These are phyloP conservation scores for Lactifluus subvellereus DNA, from an alignment of 768 basidiomycete species.

Conservation along the genomic window DNA sequence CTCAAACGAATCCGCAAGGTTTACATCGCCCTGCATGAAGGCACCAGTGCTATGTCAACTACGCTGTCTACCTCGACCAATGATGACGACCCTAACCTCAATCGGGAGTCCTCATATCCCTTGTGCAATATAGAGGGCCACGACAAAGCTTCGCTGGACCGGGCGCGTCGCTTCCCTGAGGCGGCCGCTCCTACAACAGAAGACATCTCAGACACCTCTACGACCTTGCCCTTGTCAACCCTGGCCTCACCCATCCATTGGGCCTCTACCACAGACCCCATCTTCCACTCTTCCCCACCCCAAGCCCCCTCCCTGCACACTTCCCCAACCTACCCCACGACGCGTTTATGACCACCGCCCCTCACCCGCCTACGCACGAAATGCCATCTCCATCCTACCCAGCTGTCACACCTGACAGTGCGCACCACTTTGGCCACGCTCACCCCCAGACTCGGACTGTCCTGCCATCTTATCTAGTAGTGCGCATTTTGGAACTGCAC, in stretches of 20 bases:
- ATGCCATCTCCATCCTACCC: neutral
- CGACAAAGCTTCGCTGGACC: neutral
- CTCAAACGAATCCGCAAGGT: conserved; percentile 1
- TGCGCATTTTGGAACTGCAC: neutral
- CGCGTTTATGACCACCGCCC: neutral
- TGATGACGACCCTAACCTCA: neutral
- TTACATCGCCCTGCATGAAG: conserved; percentile 1
- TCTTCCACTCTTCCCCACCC: neutral
- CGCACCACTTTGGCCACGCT: neutral
- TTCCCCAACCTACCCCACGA: neutral
- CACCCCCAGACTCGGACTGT: neutral
- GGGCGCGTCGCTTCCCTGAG: neutral
- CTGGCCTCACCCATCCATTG: neutral
- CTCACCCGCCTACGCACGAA: neutral
- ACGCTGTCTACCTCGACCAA: neutral
- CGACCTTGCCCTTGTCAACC: neutral
- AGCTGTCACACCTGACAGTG: too few species aligned
- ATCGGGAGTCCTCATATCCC: conserved; percentile 4
- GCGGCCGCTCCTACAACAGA: neutral
- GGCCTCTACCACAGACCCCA: neutral
- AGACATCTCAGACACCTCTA: neutral
- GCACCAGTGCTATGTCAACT: neutral
- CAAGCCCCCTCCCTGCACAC: too few species aligned
- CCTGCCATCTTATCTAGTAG: neutral
- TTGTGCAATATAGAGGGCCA: neutral